Percentiles rank a stretch among this genome's conserved stretches.
Evolutionary conservation across 208 protist species (phyloP).

Genomic region (Herpetomonas tarakana): DNA sequence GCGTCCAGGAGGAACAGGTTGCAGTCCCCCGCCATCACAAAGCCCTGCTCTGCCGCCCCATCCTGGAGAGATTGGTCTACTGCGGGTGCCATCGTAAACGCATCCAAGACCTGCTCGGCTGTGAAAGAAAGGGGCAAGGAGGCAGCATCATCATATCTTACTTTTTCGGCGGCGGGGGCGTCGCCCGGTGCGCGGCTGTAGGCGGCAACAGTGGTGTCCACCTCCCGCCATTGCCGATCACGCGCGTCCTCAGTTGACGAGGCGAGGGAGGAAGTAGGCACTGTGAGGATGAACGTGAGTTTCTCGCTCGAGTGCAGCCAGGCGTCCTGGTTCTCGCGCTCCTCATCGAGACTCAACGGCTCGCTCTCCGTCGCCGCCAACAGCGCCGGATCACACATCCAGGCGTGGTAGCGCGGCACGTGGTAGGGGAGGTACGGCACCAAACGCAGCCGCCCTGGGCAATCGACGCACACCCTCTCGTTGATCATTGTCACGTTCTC

Average conservation of each 20-base stretch:
- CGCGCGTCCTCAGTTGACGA: no score
- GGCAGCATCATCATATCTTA: no score
- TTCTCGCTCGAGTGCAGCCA: conserved; percentile 84
- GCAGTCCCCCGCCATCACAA: conserved; percentile 86
- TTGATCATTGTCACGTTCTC: conserved; percentile 69
- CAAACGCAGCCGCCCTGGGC: conserved; percentile 43
- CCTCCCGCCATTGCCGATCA: no score
- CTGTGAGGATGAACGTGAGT: conserved; percentile 89
- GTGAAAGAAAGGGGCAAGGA: no score
- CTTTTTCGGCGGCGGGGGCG: no score
- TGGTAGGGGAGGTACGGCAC: conserved; percentile 85
- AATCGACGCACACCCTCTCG: conserved; percentile 50
- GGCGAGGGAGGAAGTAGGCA: no score
- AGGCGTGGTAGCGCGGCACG: conserved; percentile 83
- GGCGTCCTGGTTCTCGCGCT: conserved; percentile 83
- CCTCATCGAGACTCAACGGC: conserved; percentile 79
- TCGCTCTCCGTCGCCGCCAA: conserved; percentile 81
- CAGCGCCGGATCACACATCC: conserved; percentile 80
- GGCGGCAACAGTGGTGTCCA: no score
- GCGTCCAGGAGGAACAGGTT: conserved; percentile 77
- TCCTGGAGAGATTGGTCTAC: no score
- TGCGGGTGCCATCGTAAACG: no score
- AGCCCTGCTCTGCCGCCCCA: conserved; percentile 7
- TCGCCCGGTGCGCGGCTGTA: no score
- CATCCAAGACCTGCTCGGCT: no score